Evolutionary conservation across 2,329 filamentous ascomycete species (phyloP), one percentile per base, ranked within the genome.

Genomic region (Trichoderma lentiforme): DNA sequence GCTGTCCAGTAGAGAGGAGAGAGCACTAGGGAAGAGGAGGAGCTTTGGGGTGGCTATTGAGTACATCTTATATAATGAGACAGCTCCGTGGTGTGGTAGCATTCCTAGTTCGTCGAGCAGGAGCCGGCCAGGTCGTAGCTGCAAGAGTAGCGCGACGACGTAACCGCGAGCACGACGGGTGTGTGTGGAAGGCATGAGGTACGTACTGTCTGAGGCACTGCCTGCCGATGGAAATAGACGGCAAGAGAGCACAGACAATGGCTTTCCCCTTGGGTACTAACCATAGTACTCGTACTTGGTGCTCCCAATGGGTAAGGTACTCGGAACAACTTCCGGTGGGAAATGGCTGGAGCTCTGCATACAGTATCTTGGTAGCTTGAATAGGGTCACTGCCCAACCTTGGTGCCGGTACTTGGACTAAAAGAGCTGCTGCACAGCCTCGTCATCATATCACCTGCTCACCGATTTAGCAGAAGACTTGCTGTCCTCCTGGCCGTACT

Each of bases 361-460:
- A 15, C 14, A 39, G 6, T 43, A 43, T n/a, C 43, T 51, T 21
- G 2, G 43, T 51, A 51, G 3, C 43, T 18, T 18, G 36, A 39
- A 39, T 39, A 15, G 39, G 18, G n/a, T n/a, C 43, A n/a, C 18
- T 51, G 43, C 43, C 43, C 43, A 51, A 51, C 43, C 43, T 47
- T 53, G 21, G 47, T 14, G n/a, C 11, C 30, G 18, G 47, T 53
- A 56, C 30, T 18, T 53, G 43, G 62, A 24, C 63, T 39, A 62
- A 62, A 36, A 62, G 63, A 66, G 43, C 43, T 53, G 4, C 43
- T 39, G 24, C 64, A 67, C 64, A 67, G 64, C 64, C 64, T 67
- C 64, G 9, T 39, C 64, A 57, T 66, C 30, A 34, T 32, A 67
- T 67, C 64, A 67, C 64, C 64, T 67, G 64, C 64, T 67, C 64